Base-by-base conservation (phyloP, 225 moss, liverwort and hornwort genomes). In the Asterella californica region DNA sequence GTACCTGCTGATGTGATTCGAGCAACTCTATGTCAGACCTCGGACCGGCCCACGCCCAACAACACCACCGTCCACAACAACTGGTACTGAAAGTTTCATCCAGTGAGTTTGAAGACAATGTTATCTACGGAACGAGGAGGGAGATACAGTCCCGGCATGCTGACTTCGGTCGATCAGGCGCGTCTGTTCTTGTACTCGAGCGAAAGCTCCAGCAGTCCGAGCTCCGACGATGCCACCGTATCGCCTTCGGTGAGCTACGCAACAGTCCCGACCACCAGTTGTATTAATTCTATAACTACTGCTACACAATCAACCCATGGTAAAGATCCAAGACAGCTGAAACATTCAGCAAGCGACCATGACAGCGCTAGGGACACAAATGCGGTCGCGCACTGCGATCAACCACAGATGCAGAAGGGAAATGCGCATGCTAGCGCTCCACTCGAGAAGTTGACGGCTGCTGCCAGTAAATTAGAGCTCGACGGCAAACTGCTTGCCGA, bases 401-500 rank as follows among this genome's bases (percentile, higher is more conserved):
- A 33, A 6, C 29, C 4, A 8, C 30, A 9, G 32, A 32, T 30
- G 14, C 29, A 30, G 6, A 4, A 30, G 2, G 65, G 30, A 30
- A 33, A 33, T 30, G 30, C n/a, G n/a, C n/a, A n/a, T n/a, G n/a
- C n/a, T n/a, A n/a, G n/a, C n/a, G n/a, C 65, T 30, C 65, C 65
- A 22, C 29, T 65, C 29, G 65, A 65, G 11, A 65, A 32, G 33
- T 11, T 65, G 65, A 33, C 17, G 9, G 5, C n/a, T 9, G 65
- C 32, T 32, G n/a, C 65, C 24, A 65, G 65, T 72, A 84, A 76
- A 70, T 74, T 80, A 2, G 79, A 75, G 66, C 78, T 88, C 14
- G 86, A 86, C 63, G 45, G 63, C 76, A 79, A 46, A 10, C 80
- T 88, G 90, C 84, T 91, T 48, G 85, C 89, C 0, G 90, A 86